A percentile compares a stretch with the other conserved stretches of the same genome.
Evolutionary conservation across 169 alveolate genomes (phyloP).

Genomic region (Toxoplasma gondii): DNA sequence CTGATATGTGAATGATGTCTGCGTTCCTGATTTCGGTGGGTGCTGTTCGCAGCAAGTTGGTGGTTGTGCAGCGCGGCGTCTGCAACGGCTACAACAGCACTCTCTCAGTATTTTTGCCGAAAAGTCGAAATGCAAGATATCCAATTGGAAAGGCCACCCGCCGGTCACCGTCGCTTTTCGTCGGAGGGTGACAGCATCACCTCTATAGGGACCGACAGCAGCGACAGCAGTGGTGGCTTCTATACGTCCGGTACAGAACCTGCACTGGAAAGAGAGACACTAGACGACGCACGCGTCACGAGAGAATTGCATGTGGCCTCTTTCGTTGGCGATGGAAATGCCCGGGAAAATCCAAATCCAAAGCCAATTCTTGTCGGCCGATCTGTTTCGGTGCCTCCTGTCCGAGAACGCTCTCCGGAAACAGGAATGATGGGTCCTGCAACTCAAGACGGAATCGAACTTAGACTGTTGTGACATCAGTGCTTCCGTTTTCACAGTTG

Average conservation of each 20-base stretch:
- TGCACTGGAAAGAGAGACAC: background rate
- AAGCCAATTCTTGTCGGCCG: background rate
- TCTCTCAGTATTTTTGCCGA: conserved; percentile 32
- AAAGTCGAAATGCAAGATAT: conserved; percentile 44
- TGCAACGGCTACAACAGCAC: background rate
- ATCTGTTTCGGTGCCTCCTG: background rate
- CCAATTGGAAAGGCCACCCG: background rate
- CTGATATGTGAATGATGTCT: too few species aligned
- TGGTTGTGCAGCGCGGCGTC: conserved; percentile 11
- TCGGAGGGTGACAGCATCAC: background rate
- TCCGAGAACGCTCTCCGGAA: background rate
- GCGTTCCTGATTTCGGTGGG: background rate
- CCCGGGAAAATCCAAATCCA: background rate
- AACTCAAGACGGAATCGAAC: background rate
- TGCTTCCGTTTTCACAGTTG: background rate
- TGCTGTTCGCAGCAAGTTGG: conserved; percentile 32
- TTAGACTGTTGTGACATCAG: background rate
- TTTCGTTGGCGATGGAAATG: background rate
- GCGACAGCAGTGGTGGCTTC: background rate
- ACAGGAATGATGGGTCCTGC: background rate
- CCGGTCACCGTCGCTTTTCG: background rate
- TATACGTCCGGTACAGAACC: background rate
- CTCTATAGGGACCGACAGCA: background rate
- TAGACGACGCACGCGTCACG: background rate
- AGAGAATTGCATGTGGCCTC: background rate